Evolutionary conservation across 805 yeast genomes (phyloP).

Genomic region (Candida railenensis): DNA sequence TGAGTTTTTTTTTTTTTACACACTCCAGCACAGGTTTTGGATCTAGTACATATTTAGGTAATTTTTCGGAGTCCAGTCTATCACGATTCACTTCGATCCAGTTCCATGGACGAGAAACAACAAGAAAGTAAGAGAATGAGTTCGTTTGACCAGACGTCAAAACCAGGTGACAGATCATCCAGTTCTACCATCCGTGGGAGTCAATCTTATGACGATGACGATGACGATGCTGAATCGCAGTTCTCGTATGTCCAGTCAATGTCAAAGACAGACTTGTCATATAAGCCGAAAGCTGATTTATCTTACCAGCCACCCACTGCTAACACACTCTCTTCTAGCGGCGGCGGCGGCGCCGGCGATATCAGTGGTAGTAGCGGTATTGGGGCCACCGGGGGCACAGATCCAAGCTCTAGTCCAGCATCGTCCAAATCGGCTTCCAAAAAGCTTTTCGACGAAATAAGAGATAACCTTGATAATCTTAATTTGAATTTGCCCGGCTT

Average conservation of each 20-base stretch:
- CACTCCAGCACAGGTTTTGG: no score
- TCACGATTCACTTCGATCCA: background rate
- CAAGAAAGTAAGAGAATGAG: background rate
- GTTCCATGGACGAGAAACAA: background rate
- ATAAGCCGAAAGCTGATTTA: no score
- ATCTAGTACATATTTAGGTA: no score
- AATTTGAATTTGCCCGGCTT: background rate
- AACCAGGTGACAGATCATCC: background rate
- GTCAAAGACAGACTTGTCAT: constrained; percentile 5
- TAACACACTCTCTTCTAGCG: background rate
- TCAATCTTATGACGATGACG: background rate
- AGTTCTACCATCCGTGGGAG: background rate
- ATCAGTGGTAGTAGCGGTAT: no score
- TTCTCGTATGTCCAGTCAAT: constrained; percentile 3
- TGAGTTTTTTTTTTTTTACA: no score
- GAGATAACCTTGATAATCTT: constrained; percentile 3
- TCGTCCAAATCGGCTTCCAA: constrained; percentile 1
- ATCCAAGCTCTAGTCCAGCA: background rate
- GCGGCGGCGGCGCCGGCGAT: background rate
- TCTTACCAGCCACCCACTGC: constrained; percentile 10
- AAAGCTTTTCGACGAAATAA: constrained; percentile 5
- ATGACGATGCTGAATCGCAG: constrained; percentile 1
- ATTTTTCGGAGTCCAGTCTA: no score
- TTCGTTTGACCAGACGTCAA: background rate
- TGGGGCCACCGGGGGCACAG: no score